Conservation (phyloP, 371 early-diverging fungal species). For the Batkoa obscura region DNA sequence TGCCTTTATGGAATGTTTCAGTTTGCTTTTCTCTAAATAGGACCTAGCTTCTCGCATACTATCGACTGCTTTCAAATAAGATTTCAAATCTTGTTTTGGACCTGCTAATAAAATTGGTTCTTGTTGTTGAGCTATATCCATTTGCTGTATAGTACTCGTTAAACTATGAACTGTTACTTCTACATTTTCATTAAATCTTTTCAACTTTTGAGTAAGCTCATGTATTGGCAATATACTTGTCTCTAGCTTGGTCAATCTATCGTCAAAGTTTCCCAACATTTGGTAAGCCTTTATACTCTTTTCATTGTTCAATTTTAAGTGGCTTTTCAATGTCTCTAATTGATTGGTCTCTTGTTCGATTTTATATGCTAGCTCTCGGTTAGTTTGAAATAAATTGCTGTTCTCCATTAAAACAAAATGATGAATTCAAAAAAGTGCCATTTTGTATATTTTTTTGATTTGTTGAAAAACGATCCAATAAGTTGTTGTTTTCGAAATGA, state of each 20-base stretch:
- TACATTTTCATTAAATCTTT: constrained; percentile 38
- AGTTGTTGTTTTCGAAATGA: too few species aligned
- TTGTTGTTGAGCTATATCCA: not conserved
- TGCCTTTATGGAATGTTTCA: constrained; percentile 21
- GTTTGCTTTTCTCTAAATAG: constrained; percentile 23
- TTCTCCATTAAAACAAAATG: too few species aligned
- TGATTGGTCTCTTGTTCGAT: constrained; percentile 5
- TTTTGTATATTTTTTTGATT: too few species aligned
- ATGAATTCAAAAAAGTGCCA: too few species aligned
- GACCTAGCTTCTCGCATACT: constrained; percentile 32
- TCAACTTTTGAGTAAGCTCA: constrained; percentile 61
- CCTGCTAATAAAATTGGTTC: constrained; percentile 4
- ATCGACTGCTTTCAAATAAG: constrained; percentile 30
- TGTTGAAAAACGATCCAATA: too few species aligned
- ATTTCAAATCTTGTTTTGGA: constrained; percentile 10
- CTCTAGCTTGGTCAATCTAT: constrained; percentile 56
- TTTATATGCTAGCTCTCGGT: not conserved
- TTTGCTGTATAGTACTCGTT: not conserved
- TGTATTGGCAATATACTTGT: constrained; percentile 71
- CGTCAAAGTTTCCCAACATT: constrained; percentile 26
- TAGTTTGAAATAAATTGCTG: too few species aligned
- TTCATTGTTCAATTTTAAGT: constrained; percentile 16
- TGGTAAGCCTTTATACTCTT: constrained; percentile 4
- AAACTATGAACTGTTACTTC: not conserved
- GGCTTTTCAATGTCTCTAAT: constrained; percentile 14